Evolutionary conservation across 345 rosid species (phyloP), one percentile per base, ranked within the genome.

Genomic region (Sisymbrium altissimum): DNA sequence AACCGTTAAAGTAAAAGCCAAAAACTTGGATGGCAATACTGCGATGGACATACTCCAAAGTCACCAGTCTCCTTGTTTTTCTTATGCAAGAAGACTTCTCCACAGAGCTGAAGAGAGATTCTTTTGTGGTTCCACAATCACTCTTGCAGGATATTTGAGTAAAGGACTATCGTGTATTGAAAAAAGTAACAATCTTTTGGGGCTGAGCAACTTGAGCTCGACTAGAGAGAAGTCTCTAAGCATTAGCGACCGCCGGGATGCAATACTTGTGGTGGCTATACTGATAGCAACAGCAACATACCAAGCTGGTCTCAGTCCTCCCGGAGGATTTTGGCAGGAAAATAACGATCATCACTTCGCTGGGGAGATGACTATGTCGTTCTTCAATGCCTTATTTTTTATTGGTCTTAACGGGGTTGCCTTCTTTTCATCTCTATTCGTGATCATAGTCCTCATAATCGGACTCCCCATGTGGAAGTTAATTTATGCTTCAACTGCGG

Each of bases 11-110:
- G 59, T 75, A 23, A 72, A 64, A 9, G 78, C 69, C 36, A 76
- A 68, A 15, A 82, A 72, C 63, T n/a, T 70, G 48, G 27, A 15
- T 15, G 79, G 76, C 9, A 46, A 68, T 9, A 81, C 81, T 0
- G 72, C 77, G 1, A 60, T 45, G 72, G 79, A 81, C 49, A 69
- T 82, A 45, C 58, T 63, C 13, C 36, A 12, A 23, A 23, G 15
- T 52, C 9, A 23, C 32, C n/a, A 52, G 5, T 23, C 56, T 52
- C 15, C 56, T 50, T 3, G 14, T 27, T 55, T 46, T 12, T 39
- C 30, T 11, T 9, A 5, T 21, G 30, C n/a, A 50, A 10, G 30
- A 23, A 10, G 30, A 21, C 7, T 2, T 29, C 32, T 29, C 32
- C 5, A 30, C 33, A 30, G 4, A 3, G 6, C 33, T 30, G 4